Conservation (phyloP, 495 filamentous ascomycete species). For the Acidomyces sp. region DNA sequence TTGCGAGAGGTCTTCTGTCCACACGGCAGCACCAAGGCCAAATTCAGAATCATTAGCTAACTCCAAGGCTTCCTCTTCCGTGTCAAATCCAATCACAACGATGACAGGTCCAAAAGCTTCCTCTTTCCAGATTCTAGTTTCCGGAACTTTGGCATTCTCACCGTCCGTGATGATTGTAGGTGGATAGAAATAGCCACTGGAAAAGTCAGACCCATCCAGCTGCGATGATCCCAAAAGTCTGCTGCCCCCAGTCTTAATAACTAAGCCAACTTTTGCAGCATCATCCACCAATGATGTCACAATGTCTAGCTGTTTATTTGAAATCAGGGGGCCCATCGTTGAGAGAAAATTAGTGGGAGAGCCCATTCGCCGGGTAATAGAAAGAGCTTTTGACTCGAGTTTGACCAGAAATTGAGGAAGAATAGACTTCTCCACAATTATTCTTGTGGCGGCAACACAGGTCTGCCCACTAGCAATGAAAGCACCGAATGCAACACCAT, state of each 20-base stretch:
- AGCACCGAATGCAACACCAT: conserved; percentile 46
- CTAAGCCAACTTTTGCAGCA: conserved; percentile 14
- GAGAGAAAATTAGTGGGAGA: conserved; percentile 31
- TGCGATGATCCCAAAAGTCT: conserved; percentile 3
- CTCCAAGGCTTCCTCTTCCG: conserved; percentile 34
- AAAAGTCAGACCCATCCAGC: conserved; percentile 4
- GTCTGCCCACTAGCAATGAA: conserved; percentile 50
- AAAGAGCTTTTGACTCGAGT: conserved; percentile 29
- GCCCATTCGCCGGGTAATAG: conserved; percentile 35
- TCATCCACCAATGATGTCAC: conserved; percentile 20
- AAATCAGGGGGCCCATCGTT: conserved; percentile 24
- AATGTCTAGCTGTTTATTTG: conserved; percentile 19
- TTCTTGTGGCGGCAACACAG: conserved; percentile 46
- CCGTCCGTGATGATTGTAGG: conserved; percentile 34
- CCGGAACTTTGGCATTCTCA: conserved; percentile 18
- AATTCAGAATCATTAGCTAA: conserved; percentile 40
- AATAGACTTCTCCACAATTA: conserved; percentile 40
- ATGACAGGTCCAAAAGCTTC: conserved; percentile 43
- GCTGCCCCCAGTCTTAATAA: conserved; percentile 2
- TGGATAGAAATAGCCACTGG: conserved; percentile 42
- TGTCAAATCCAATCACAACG: conserved; percentile 35
- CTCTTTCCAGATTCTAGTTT: conserved; percentile 28
- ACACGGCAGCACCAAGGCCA: conserved; percentile 43
- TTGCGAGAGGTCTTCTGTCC: conserved; percentile 45
- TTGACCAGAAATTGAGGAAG: conserved; percentile 29